These are phyloP conservation scores for Xerocomus minutiporus DNA, from an alignment of 1,284 basidiomycete genomes.

Conservation along the genomic window DNA sequence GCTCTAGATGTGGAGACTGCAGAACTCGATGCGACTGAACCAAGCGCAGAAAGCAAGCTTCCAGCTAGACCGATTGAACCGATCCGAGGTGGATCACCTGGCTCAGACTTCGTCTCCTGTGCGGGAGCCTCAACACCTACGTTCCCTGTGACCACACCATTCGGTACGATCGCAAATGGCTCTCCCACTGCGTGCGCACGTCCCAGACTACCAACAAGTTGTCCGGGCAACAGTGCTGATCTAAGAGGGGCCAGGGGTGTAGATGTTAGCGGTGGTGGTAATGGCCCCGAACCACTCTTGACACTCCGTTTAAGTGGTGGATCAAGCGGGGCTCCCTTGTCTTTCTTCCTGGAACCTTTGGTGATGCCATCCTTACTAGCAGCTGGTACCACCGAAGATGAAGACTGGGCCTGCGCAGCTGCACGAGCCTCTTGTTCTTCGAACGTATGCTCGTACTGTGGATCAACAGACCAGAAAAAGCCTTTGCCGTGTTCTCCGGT, in stretches of 20 bases:
- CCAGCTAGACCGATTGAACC: not conserved
- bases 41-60: not conserved
- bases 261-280: constrained; percentile 64
- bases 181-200: constrained; percentile 1
- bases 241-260: constrained; percentile 42
- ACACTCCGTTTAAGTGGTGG: constrained; percentile 63
- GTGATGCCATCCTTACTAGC: constrained; percentile 31
- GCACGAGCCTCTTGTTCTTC: constrained; percentile 64
- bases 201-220: not conserved
- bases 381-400: constrained; percentile 6
- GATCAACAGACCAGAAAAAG: constrained; percentile 85
- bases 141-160: not conserved
- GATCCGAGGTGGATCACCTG: constrained; percentile 1
- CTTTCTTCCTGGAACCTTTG: constrained; percentile 46
- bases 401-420: constrained; percentile 28
- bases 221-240: not conserved
- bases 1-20: not conserved
- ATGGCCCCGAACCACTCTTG: constrained; percentile 50
- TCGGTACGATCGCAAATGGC: constrained; percentile 7
- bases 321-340: constrained; percentile 46
- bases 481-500: constrained; percentile 86
- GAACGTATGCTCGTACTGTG: constrained; percentile 60
- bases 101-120: constrained; percentile 7
- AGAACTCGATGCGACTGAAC: constrained; percentile 3
- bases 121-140: not conserved